Evolutionary conservation across 257 asterid genomes (phyloP).

Genomic region (Catharanthus roseus): DNA sequence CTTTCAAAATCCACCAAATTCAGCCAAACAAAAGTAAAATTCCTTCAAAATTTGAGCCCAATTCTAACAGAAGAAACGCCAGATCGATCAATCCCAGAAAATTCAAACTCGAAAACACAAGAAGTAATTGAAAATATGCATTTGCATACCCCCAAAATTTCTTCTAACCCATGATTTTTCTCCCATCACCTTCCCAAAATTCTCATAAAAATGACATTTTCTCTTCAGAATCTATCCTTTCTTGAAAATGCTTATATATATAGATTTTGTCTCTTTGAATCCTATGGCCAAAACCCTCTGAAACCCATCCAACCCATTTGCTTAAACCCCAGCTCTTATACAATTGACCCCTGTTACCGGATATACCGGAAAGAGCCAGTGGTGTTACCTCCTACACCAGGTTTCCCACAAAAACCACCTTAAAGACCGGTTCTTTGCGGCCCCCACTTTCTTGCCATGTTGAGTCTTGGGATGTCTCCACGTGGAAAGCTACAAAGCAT

Average conservation of each 20-base stretch:
- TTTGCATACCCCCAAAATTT: constrained; percentile 8
- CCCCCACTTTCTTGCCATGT: constrained; percentile 23
- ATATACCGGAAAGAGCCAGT: constrained; percentile 34
- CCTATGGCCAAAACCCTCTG: constrained; percentile 63
- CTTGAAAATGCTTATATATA: constrained; percentile 3
- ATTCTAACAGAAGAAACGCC: constrained; percentile 7
- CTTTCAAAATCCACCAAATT: neutral
- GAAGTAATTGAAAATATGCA: neutral
- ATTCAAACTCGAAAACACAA: constrained; percentile 6
- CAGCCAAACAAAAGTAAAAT: neutral
- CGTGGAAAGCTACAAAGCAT: constrained; percentile 50
- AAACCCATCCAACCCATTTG: constrained; percentile 53
- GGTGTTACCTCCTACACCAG: constrained; percentile 41
- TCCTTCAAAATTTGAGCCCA: neutral
- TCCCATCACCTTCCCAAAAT: constrained; percentile 8
- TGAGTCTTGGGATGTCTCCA: constrained; percentile 41
- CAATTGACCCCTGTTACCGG: constrained; percentile 62
- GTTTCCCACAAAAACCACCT: constrained; percentile 55
- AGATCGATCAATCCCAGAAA: constrained; percentile 18
- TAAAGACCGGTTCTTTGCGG: constrained; percentile 70
- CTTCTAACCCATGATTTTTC: constrained; percentile 17
- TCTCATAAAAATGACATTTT: constrained; percentile 1
- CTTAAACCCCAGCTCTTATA: constrained; percentile 93
- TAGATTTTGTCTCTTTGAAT: constrained; percentile 5
- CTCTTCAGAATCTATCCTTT: constrained; percentile 6